A percentile compares a stretch with the other conserved stretches of the same genome.
phyloP scores from a whole-genome alignment of 2,329 filamentous ascomycete genomes.

The Penicillium olsonii region DNA sequence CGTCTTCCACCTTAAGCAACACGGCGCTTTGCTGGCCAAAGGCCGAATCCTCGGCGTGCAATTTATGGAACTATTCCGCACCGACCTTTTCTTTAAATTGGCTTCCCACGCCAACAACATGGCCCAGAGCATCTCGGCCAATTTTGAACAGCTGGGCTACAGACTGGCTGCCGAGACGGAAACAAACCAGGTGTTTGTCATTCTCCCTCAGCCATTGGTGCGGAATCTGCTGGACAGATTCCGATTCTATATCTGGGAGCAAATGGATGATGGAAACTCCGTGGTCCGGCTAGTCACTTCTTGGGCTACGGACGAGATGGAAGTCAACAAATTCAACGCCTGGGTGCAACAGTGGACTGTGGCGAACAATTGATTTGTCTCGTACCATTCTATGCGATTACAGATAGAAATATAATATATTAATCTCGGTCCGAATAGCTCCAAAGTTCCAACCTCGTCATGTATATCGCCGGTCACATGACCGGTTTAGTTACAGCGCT shows the following conservation, averaged over 20 bases:
- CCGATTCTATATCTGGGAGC: slow-evolving; percentile 53
- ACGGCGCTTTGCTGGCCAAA: slow-evolving; percentile 54
- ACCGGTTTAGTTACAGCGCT: slow-evolving; percentile 1
- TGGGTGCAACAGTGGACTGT: slow-evolving; percentile 31
- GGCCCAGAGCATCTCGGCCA: slow-evolving; percentile 47
- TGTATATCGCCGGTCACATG: slow-evolving; percentile 2
- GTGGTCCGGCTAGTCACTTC: slow-evolving; percentile 53
- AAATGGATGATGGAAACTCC: slow-evolving; percentile 39
- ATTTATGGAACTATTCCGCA: slow-evolving; percentile 53
- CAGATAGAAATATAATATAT: slow-evolving; percentile 5
- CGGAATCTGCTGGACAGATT: slow-evolving; percentile 46
- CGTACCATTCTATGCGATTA: background rate
- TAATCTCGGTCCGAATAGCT: background rate
- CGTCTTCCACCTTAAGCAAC: slow-evolving; percentile 55
- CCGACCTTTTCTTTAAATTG: slow-evolving; percentile 50
- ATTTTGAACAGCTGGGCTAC: slow-evolving; percentile 48
- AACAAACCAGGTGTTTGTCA: slow-evolving; percentile 56
- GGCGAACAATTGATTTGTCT: slow-evolving; percentile 12
- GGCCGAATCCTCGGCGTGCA: slow-evolving; percentile 52
- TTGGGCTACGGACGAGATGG: slow-evolving; percentile 50
- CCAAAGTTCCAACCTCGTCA: no score
- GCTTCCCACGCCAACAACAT: slow-evolving; percentile 49
- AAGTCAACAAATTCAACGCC: slow-evolving; percentile 43
- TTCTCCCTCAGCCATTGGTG: slow-evolving; percentile 44
- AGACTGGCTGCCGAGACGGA: slow-evolving; percentile 48